A percentile compares a stretch with the other conserved stretches of the same genome.
Conservation (phyloP, 148 eudicot species). For the Oxyria digyna region DNA sequence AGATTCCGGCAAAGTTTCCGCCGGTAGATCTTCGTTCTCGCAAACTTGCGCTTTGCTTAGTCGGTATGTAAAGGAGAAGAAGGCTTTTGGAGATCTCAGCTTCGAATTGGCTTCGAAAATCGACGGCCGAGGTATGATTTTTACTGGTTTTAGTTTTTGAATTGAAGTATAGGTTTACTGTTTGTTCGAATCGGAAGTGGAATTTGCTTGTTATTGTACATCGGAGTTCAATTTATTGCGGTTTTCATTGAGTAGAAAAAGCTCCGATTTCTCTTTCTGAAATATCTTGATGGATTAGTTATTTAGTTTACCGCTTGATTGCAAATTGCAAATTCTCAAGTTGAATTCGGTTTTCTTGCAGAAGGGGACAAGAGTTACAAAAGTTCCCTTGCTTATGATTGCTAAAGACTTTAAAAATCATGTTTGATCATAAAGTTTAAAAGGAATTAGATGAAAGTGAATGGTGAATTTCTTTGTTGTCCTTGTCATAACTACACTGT, state of each 20-base stretch:
- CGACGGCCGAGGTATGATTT: slow-evolving; percentile 23
- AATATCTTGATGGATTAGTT: neutral
- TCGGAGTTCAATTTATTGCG: neutral
- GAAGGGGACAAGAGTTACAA: neutral
- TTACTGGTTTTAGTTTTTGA: neutral
- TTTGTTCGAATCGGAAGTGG: neutral
- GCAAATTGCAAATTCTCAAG: neutral
- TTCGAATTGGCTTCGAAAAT: slow-evolving; percentile 20
- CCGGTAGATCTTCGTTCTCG: slow-evolving; percentile 14
- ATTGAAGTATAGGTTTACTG: neutral
- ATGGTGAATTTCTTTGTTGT: neutral
- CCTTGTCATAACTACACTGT: neutral
- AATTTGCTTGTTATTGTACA: neutral
- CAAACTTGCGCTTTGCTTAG: slow-evolving; percentile 47
- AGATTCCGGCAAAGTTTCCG: slow-evolving; percentile 4
- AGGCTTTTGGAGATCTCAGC: slow-evolving; percentile 28
- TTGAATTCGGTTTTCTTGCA: neutral
- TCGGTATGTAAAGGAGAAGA: slow-evolving; percentile 46
- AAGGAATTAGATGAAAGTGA: no score
- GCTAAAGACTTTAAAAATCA: neutral
- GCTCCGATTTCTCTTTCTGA: neutral
- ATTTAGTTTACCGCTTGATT: neutral
- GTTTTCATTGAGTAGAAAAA: neutral
- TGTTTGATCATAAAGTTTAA: neutral
- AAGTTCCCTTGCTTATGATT: neutral